phyloP scores from a whole-genome alignment of 2,329 filamentous ascomycete species.

The Fusarium succisae region DNA sequence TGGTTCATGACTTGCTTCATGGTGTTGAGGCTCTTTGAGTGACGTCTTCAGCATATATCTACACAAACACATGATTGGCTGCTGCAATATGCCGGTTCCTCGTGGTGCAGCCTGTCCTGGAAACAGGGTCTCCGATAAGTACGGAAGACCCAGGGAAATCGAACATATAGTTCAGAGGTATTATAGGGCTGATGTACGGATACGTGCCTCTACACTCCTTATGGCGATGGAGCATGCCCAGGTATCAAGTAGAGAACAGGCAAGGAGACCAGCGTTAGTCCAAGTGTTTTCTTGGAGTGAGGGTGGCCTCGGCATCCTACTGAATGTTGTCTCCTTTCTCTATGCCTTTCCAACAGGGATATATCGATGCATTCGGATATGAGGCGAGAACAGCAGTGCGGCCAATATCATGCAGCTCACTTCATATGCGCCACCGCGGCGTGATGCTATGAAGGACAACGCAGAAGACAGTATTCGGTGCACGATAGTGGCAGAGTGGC shows the following conservation, averaged over 20 bases:
- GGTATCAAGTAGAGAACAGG: slow-evolving; percentile 1
- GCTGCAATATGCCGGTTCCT: neutral
- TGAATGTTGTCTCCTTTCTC: slow-evolving; percentile 19
- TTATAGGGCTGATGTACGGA: neutral
- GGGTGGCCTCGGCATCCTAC: neutral
- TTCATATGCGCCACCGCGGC: slow-evolving; percentile 18
- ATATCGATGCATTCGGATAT: neutral
- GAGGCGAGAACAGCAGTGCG: neutral
- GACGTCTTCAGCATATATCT: slow-evolving; percentile 13
- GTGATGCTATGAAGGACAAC: neutral
- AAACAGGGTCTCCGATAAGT: neutral
- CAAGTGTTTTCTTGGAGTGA: slow-evolving; percentile 5
- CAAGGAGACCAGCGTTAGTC: slow-evolving; percentile 11
- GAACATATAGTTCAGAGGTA: neutral
- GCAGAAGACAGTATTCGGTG: neutral
- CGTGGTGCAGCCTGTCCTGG: neutral
- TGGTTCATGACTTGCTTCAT: slow-evolving; percentile 6
- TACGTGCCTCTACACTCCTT: neutral
- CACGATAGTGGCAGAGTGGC: slow-evolving; percentile 11
- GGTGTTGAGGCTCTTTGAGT: slow-evolving; percentile 42
- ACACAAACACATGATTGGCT: slow-evolving; percentile 29
- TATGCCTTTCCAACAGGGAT: neutral
- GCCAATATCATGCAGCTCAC: slow-evolving; percentile 20
- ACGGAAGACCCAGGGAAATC: neutral
- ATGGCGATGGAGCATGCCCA: neutral